Conservation (phyloP, 2,329 filamentous ascomycete genomes). For the Chaetomiaceae sp. region DNA sequence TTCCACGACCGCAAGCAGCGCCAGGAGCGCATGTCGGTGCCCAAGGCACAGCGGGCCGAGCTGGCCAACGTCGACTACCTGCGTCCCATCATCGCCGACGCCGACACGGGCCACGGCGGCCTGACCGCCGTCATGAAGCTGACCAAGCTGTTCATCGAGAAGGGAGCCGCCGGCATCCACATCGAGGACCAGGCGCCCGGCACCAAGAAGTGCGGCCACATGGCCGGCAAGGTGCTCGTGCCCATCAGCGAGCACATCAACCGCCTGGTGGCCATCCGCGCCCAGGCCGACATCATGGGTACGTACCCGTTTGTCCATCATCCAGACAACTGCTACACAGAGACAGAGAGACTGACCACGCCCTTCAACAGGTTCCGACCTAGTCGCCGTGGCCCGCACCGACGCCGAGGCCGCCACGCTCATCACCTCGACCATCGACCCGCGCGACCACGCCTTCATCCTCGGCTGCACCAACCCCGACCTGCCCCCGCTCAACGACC, state of each 20-base stretch:
- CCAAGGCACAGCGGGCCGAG: constrained; percentile 64
- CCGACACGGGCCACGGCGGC: constrained; percentile 94
- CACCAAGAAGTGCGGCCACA: constrained; percentile 99
- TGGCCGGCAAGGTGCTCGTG: constrained; percentile 97
- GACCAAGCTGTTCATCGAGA: constrained; percentile 94
- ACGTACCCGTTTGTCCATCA: constrained; percentile 22
- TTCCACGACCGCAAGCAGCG: constrained; percentile 99
- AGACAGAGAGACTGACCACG: constrained; percentile 1
- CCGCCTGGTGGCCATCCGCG: constrained; percentile 89
- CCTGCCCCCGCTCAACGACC: constrained; percentile 77
- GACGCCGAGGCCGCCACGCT: constrained; percentile 97
- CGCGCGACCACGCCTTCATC: constrained; percentile 91
- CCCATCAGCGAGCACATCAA: constrained; percentile 98
- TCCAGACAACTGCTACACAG: not conserved
- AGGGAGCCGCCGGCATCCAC: constrained; percentile 94
- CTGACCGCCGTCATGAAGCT: constrained; percentile 99
- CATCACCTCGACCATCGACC: constrained; percentile 93
- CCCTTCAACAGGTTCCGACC: constrained; percentile 58
- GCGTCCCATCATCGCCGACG: constrained; percentile 91
- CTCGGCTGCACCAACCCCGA: constrained; percentile 80
- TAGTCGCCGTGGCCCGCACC: constrained; percentile 86
- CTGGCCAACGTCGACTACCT: constrained; percentile 86
- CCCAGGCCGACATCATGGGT: constrained; percentile 98
- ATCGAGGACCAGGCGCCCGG: constrained; percentile 98
- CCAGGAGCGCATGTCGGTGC: constrained; percentile 78